Evolutionary conservation across 441 rosid species (phyloP).

Genomic region (Brassica balearica): DNA sequence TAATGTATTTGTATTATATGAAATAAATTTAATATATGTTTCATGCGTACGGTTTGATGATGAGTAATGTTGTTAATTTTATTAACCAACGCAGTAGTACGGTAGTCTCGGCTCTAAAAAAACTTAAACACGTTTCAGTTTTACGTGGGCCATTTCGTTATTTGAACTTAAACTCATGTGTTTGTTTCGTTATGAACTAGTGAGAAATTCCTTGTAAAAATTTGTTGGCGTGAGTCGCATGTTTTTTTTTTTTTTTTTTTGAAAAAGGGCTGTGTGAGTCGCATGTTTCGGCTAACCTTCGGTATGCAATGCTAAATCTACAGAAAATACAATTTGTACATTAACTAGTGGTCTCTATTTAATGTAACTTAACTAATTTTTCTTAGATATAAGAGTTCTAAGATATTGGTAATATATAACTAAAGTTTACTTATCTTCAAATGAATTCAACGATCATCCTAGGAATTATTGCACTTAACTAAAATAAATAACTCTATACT

Average conservation of each 20-base stretch:
- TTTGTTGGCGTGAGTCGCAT: background rate
- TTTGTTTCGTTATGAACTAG: background rate
- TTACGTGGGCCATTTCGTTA: background rate
- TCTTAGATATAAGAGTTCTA: background rate
- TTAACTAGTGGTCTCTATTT: background rate
- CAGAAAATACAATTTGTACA: background rate
- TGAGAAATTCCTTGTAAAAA: background rate
- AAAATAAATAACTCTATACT: background rate
- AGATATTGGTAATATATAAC: background rate
- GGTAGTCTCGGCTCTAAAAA: background rate
- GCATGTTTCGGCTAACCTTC: background rate
- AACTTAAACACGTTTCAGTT: background rate
- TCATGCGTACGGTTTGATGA: background rate
- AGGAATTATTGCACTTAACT: slow-evolving; percentile 19
- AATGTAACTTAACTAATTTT: background rate
- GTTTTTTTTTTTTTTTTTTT: background rate
- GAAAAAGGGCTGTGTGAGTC: background rate
- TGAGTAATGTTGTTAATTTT: background rate
- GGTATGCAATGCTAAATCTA: background rate
- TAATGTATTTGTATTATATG: slow-evolving; percentile 11
- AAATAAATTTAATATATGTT: slow-evolving; percentile 23
- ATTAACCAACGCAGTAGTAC: background rate
- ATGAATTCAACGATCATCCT: background rate
- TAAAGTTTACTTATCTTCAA: background rate
- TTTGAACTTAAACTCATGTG: background rate